Evolutionary conservation across 768 basidiomycete species (phyloP).

Genomic region (Suillus ampliporus): DNA sequence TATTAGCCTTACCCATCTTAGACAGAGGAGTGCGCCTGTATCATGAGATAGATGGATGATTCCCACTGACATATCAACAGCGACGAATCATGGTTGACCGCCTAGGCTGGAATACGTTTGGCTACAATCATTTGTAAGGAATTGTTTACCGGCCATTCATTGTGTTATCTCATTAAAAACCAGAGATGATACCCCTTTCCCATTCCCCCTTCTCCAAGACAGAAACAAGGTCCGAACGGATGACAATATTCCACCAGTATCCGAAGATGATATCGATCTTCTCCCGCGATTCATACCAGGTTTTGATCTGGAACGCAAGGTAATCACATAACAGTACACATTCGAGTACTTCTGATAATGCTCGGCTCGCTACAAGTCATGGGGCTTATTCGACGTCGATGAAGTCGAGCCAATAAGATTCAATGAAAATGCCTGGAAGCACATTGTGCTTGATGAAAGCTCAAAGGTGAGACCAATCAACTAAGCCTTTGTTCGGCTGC

Average conservation of each 20-base stretch:
- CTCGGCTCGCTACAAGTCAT: background rate
- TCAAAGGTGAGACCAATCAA: conserved; percentile 1
- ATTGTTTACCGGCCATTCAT: background rate
- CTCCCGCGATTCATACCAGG: conserved; percentile 7
- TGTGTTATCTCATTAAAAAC: background rate
- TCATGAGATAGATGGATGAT: background rate
- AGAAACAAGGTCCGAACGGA: background rate
- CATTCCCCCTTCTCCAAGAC: background rate
- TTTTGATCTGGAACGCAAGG: conserved; percentile 9
- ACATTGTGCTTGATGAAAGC: conserved; percentile 7
- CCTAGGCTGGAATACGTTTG: conserved; percentile 3
- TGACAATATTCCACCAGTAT: background rate
- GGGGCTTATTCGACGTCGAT: conserved; percentile 2
- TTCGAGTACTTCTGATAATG: background rate
- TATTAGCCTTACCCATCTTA: background rate
- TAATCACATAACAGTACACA: background rate
- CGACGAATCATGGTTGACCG: conserved; percentile 10
- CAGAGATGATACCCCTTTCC: conserved; percentile 1
- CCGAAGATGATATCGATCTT: conserved; percentile 2
- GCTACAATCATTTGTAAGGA: background rate
- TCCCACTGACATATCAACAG: conserved; percentile 6
- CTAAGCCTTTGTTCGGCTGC: background rate
- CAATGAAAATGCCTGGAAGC: conserved; percentile 12
- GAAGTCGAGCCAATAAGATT: conserved; percentile 5
- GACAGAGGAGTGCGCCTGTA: conserved; percentile 5